Base-by-base conservation (phyloP, 192 early-diverging fungal genomes). In the Mortierella alpina region DNA sequence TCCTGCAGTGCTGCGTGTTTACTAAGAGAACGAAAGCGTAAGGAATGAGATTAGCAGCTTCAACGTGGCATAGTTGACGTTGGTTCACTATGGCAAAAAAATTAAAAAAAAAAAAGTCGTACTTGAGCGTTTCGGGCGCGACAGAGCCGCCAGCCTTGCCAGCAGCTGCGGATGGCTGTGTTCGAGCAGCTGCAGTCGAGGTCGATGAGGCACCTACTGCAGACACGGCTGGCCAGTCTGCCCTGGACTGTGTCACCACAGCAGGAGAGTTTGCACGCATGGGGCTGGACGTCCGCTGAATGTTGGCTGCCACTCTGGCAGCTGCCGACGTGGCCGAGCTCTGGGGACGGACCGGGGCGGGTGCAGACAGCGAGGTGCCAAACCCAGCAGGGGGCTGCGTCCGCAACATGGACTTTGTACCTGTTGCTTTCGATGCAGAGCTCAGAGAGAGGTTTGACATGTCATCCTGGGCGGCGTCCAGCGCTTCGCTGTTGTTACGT, bases 1-100 rank as follows among this genome's bases (percentile, higher is more conserved):
- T 86, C 84, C 23, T 86, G 56, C 10, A 89, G 63, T n/a, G 22
- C 62, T 0, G 75, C 65, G 44, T 91, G 87, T 20, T 72, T 76
- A n/a, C 79, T 78, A 39, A 46, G 48, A 5, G 60, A 31, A 51
- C 44, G 23, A 45, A 47, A 56, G 50, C 39, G 45, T 41, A 48
- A 49, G 31, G 7, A 8, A 55, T 46, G 50, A 51, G 3, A 65
- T 47, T 1, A 44, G 52, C 14, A 59, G 46, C 47, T 40, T n/a
- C 40, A 39, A n/a, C 15, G 41, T 44, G 11, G 15, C 40, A n/a
- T 12, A 2, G 63, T 42, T 40, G 9, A 56, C 20, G 31, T 1
- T 44, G 13, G 11, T 1, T 15, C 2, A 61, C 22, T 42, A 53
- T 14, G 59, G 22, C 7, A 51, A 49, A 63, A 44, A 12, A 49